Conservation (phyloP, 345 rosid species). For the Populus simonii region DNA sequence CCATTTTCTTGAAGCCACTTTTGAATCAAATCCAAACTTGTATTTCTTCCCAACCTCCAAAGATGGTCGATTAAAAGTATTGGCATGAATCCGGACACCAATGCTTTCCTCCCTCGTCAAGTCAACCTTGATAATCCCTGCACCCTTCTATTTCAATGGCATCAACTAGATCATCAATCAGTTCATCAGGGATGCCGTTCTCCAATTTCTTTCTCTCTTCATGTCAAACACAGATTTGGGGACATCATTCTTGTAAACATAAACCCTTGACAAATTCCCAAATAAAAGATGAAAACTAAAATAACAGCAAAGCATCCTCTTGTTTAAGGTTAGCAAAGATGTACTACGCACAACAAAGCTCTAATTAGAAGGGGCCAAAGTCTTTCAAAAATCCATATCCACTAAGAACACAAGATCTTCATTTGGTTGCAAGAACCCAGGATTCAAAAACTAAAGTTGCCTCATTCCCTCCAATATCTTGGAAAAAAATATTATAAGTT, state of each 20-base stretch:
- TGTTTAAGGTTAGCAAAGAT: neutral
- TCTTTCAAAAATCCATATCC: neutral
- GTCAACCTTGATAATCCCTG: no score
- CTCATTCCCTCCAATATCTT: neutral
- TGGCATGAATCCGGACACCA: no score
- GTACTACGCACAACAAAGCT: neutral
- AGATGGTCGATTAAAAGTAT: no score
- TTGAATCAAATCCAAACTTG: no score
- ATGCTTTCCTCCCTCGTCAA: no score
- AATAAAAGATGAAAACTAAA: neutral
- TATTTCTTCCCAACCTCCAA: no score
- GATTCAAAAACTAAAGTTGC: conserved; percentile 1
- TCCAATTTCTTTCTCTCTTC: neutral
- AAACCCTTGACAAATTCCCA: neutral
- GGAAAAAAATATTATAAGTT: neutral
- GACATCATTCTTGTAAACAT: neutral
- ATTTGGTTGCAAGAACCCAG: neutral
- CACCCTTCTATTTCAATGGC: neutral
- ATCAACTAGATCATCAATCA: neutral
- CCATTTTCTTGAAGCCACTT: no score
- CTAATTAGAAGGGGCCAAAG: neutral
- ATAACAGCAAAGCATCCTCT: neutral
- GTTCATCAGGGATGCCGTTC: neutral
- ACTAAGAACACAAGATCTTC: neutral
- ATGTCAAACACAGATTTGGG: neutral